These are phyloP conservation scores for Mycosphaerella sp. DNA, from an alignment of 2,329 filamentous ascomycete genomes.

Conservation along the genomic window DNA sequence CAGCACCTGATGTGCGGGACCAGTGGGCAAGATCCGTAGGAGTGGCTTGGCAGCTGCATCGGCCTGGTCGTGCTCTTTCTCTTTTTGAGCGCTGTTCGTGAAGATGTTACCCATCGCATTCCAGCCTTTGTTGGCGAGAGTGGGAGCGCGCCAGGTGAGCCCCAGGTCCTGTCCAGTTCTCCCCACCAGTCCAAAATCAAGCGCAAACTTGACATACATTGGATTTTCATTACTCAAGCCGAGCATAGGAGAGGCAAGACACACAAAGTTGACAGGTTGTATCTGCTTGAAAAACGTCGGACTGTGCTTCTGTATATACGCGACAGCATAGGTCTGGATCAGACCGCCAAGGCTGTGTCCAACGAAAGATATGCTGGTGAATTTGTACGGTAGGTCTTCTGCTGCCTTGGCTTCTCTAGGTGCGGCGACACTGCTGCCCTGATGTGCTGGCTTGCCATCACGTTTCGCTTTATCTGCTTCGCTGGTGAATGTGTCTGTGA, in stretches of 20 bases:
- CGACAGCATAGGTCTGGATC: conserved; percentile 88
- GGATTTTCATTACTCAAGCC: conserved; percentile 97
- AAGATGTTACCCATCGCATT: conserved; percentile 78
- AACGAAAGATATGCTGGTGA: conserved; percentile 92
- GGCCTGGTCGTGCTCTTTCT: conserved; percentile 45
- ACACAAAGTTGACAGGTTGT: conserved; percentile 82
- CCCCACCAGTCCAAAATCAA: conserved; percentile 95
- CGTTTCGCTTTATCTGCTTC: conserved; percentile 42
- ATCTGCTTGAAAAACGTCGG: conserved; percentile 84
- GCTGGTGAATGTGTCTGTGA: conserved; percentile 45
- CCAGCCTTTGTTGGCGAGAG: conserved; percentile 79
- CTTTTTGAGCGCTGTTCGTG: conserved; percentile 50
- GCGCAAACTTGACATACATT: conserved; percentile 90
- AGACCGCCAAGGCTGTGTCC: conserved; percentile 86
- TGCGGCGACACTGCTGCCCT: conserved; percentile 56
- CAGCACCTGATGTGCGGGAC: conserved; percentile 79
- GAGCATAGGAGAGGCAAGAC: conserved; percentile 78
- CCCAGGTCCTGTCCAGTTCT: conserved; percentile 92
- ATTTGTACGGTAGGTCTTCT: conserved; percentile 61
- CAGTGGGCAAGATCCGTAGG: conserved; percentile 80
- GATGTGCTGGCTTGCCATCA: conserved; percentile 47
- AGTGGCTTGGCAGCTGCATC: conserved; percentile 84
- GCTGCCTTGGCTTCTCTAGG: conserved; percentile 40
- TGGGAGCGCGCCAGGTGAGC: conserved; percentile 87
- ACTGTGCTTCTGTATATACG: conserved; percentile 94